Evolutionary conservation across 2,329 filamentous ascomycete species (phyloP).

Genomic region (Aspergillus sp.): DNA sequence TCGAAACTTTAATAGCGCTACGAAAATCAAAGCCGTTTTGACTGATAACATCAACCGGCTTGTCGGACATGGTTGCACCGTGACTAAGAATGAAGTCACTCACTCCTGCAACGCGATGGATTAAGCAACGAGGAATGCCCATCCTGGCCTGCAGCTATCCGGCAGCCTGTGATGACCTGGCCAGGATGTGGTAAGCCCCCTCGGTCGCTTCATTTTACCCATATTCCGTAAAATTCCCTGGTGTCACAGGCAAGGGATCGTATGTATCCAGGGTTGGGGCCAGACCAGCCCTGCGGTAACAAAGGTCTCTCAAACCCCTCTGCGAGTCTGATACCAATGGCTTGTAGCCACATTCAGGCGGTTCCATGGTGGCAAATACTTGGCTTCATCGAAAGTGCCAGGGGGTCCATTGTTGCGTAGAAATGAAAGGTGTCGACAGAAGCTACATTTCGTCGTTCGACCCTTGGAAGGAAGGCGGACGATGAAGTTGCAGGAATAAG

Average conservation of each 20-base stretch:
- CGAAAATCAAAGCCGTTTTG: neutral
- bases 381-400: neutral
- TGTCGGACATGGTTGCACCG: neutral
- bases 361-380: neutral
- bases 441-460: neutral
- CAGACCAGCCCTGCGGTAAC: neutral
- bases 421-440: neutral
- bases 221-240: neutral
- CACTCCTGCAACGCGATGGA: neutral
- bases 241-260: neutral
- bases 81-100: slow-evolving; percentile 1
- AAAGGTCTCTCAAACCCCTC: neutral
- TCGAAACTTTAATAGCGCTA: neutral
- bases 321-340: neutral
- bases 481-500: neutral
- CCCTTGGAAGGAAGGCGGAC: neutral
- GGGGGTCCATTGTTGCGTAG: neutral
- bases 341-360: neutral
- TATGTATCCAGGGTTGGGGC: neutral
- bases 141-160: neutral
- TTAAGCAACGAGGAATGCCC: neutral
- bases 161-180: neutral
- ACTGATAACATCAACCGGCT: neutral
- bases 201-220: neutral
- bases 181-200: neutral